These are phyloP conservation scores for Zygoascus sp. DNA, from an alignment of 1,139 yeast species.

Conservation along the genomic window DNA sequence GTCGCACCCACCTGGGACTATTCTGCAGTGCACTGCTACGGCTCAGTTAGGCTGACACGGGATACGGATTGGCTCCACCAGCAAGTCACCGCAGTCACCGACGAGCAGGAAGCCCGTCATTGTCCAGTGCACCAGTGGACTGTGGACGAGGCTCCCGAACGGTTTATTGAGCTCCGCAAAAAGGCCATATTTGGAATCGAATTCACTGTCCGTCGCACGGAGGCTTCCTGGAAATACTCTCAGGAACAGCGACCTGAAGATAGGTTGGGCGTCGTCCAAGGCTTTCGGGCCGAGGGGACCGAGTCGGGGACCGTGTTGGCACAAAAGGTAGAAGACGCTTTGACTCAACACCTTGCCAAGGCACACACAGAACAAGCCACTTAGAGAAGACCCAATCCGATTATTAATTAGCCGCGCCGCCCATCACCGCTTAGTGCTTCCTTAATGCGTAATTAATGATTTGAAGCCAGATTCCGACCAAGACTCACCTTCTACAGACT, in stretches of 20 bases:
- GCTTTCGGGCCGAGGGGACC: conserved; percentile 30
- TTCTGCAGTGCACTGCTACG: conserved; percentile 57
- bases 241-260: conserved; percentile 48
- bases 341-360: background rate
- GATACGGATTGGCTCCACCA: conserved; percentile 43
- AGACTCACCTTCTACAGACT: too few species aligned
- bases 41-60: conserved; percentile 45
- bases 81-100: conserved; percentile 46
- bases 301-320: conserved; percentile 16
- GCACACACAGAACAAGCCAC: too few species aligned
- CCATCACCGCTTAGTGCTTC: too few species aligned
- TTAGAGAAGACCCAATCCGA: too few species aligned
- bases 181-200: conserved; percentile 58
- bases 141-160: conserved; percentile 56
- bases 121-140: conserved; percentile 45
- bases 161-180: conserved; percentile 42
- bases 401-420: too few species aligned
- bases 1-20: conserved; percentile 74
- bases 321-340: conserved; percentile 11
- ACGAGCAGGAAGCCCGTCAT: conserved; percentile 43
- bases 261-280: conserved; percentile 51
- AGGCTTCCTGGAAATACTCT: conserved; percentile 59
- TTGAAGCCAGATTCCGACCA: too few species aligned
- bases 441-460: too few species aligned
- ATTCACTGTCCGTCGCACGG: conserved; percentile 46